These are phyloP conservation scores for Aspergillus eucalypticola DNA, from an alignment of 2,329 filamentous ascomycete species.

Conservation along the genomic window DNA sequence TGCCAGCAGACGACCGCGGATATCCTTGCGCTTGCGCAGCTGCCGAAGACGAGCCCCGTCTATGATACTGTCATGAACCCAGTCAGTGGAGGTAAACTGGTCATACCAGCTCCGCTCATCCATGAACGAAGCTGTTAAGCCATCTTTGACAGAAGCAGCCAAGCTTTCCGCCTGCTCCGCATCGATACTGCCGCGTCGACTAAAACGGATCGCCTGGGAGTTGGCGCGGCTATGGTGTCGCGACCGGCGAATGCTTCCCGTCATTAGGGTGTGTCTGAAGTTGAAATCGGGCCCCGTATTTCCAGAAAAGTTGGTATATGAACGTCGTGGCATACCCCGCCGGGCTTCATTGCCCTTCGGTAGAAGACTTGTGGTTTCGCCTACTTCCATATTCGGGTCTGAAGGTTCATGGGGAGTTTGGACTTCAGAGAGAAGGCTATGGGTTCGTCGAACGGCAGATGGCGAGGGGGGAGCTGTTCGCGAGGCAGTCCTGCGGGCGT, in stretches of 20 bases:
- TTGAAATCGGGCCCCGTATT: conserved; percentile 34
- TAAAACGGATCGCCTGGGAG: conserved; percentile 53
- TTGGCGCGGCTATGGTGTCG: conserved; percentile 52
- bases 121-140: conserved; percentile 60
- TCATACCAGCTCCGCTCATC: conserved; percentile 98
- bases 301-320: conserved; percentile 40
- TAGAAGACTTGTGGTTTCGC: conserved; percentile 40
- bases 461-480: conserved; percentile 42
- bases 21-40: conserved; percentile 76
- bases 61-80: conserved; percentile 96
- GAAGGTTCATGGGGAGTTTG: conserved; percentile 36
- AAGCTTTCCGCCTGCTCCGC: conserved; percentile 33
- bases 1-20: conserved; percentile 74
- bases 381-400: conserved; percentile 30
- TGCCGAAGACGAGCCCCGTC: conserved; percentile 88
- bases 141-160: conserved; percentile 50
- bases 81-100: conserved; percentile 95
- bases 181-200: conserved; percentile 60
- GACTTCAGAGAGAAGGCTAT: conserved; percentile 33
- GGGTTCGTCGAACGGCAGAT: conserved; percentile 31
- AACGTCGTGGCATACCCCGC: conserved; percentile 30
- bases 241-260: conserved; percentile 41
- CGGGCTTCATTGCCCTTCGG: conserved; percentile 20
- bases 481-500: conserved; percentile 14
- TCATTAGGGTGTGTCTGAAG: conserved; percentile 36